Evolutionary conservation across 257 asterid genomes (phyloP), one percentile per base, ranked within the genome.

Genomic region (Solanum boliviense): DNA sequence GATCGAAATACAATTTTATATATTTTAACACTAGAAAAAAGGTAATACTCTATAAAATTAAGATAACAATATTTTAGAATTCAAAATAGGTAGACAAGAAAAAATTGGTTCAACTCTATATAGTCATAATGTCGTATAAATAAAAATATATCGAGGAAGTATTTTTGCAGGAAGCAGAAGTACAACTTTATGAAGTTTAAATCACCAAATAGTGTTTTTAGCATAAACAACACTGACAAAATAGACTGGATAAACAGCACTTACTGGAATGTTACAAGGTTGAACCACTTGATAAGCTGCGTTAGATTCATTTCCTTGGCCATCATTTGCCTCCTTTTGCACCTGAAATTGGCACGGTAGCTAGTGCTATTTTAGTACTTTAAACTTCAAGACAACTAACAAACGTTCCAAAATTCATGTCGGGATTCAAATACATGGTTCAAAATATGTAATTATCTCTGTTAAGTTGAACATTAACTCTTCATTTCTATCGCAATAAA

Each of bases 181-280:
- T 58, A 58, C 1, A 10, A 58, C 68, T 36, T 9, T 36, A 1
- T 74, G 52, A 74, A 74, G 41, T 39, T 76, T 39, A 23, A 36
- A 39, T 18, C 25, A 32, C 44, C 25, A 16, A 36, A 72, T 15
- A 72, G 41, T 34, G 11, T 74, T 7, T 21, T 74, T 35, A 74
- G 31, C 36, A 74, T 34, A 36, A 34, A 74, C 29, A 74, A 74
- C 48, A 39, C 58, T 13, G 25, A 76, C 23, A 76, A 75, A 75
- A 5, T 75, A 75, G 58, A 20, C 84, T 16, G 20, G 70, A 4
- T 18, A 76, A 4, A 65, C 65, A 36, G 44, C 5, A 16, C 89
- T 87, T 87, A 91, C 91, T 7, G 29, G 87, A 65, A 76, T 89
- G 82, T 29, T 12, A 90, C 74, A 65, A 36, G 74, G 68, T 83